Evolutionary conservation across 441 rosid species (phyloP), one percentile per base, ranked within the genome.

Genomic region (Pelargonium myrrhifolium): DNA sequence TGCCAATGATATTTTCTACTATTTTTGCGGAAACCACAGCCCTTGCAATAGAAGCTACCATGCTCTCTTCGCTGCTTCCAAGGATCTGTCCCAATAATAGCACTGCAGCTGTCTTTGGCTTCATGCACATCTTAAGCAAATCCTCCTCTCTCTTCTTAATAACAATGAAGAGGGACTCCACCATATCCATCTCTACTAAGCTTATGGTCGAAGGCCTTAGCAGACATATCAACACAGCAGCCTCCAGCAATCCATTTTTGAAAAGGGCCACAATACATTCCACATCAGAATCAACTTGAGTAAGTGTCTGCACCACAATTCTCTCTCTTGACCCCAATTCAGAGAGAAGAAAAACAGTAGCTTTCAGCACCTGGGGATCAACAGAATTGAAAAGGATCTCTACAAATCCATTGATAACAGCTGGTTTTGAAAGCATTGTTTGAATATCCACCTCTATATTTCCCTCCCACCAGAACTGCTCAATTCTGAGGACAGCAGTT

Each of bases 301-400:
- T 88, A n/a, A 88, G 83, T 0, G 83, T 85, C 74, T 81, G 86
- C 62, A 83, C 65, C 73, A 88, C 88, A 40, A 81, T 63, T 71
- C 82, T 80, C 68, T 86, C 87, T 74, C 88, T 82, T 17, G 83
- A 86, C 3, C 86, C 90, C 67, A 88, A 73, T 69, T 86, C 95
- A 26, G 87, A 84, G 45, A 88, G 78, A 42, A 88, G 81, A 68
- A 78, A 84, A 64, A 88, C 72, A 0, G 92, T 79, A 47, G 89
- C 83, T 71, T 74, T 76, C 53, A 86, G 71, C 26, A 86, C 88
- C 68, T 67, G 74, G 6, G 77, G 62, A 67, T 85, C 80, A 7
- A 79, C 81, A 22, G 95, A 88, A 80, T 85, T 85, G 79, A 82
- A 79, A 37, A 88, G 84, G 67, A 86, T 79, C 79, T 85, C 95